These are phyloP conservation scores for Aureobasidium sp. DNA, from an alignment of 2,329 filamentous ascomycete species.

Conservation along the genomic window DNA sequence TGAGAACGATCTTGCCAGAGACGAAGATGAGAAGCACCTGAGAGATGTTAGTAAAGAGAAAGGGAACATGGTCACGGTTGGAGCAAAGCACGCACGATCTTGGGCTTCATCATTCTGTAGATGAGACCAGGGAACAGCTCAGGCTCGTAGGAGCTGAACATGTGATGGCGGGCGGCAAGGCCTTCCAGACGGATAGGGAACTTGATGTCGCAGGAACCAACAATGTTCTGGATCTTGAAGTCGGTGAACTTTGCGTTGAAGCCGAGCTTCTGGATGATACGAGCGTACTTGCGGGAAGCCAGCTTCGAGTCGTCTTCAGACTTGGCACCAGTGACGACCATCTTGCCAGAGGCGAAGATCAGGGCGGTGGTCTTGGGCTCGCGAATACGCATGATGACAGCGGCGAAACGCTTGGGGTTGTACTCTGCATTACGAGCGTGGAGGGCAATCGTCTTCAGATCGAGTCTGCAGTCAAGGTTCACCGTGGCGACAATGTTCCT, in stretches of 20 bases:
- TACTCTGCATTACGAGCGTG: slow-evolving; percentile 98
- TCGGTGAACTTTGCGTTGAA: slow-evolving; percentile 99
- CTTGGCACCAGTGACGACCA: slow-evolving; percentile 70
- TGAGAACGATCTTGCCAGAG: slow-evolving; percentile 95
- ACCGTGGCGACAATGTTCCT: slow-evolving; percentile 99
- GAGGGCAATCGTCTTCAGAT: slow-evolving; percentile 97
- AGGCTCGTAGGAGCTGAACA: slow-evolving; percentile 98
- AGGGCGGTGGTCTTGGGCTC: slow-evolving; percentile 97
- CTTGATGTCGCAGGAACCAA: slow-evolving; percentile 98
- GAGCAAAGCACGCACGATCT: slow-evolving; percentile 54
- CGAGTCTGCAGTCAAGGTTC: slow-evolving; percentile 93
- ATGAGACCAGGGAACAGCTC: slow-evolving; percentile 98
- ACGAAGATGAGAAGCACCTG: slow-evolving; percentile 91
- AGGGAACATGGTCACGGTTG: neutral
- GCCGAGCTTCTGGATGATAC: slow-evolving; percentile 98
- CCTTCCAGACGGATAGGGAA: slow-evolving; percentile 97
- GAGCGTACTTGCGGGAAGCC: slow-evolving; percentile 92
- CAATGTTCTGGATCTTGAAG: slow-evolving; percentile 99
- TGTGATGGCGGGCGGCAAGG: slow-evolving; percentile 93
- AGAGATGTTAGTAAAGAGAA: neutral
- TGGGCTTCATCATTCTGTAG: slow-evolving; percentile 99
- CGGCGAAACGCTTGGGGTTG: slow-evolving; percentile 98
- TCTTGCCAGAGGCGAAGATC: slow-evolving; percentile 98
- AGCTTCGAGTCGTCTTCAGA: slow-evolving; percentile 91
- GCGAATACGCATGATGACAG: slow-evolving; percentile 99